Evolutionary conservation across 805 yeast species (phyloP), one percentile per base, ranked within the genome.

Genomic region (Lipomyces sp.): DNA sequence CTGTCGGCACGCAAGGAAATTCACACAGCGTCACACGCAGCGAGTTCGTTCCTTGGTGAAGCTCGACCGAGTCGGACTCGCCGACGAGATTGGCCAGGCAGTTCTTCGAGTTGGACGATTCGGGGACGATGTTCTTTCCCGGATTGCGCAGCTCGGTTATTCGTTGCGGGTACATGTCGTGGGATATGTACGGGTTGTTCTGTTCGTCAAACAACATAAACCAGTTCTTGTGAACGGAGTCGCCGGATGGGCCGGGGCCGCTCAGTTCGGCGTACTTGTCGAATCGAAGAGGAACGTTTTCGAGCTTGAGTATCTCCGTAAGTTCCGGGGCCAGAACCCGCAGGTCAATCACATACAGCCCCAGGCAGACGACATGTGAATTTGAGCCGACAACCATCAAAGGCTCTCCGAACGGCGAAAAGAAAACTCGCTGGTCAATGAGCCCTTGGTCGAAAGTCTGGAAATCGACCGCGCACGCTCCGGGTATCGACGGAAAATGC

Each of bases 1-100:
- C 46, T 10, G 57, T 51, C 14, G 57, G 57, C 23, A 44, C 45
- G 40, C 57, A 53, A 18, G 57, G 57, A 22, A 51, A 53, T n/a
- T 53, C 48, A 39, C 57, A 53, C 11, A 53, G 38, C 10, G 57
- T 53, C n/a, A 53, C 56, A 4, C 55, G 47, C 11, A 53, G 33
- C 13, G 57, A 31, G 24, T 53, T 53, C 21, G 56, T 45, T 3
- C 49, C 57, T 33, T 53, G 57, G 36, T 53, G 57, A 8, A 54
- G 19, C 3, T 24, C 43, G 4, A 38, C 26, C 19, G 38, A 31
- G 14, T 4, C 23, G 21, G 29, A 42, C 6, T 23, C 34, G n/a
- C n/a, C 18, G 31, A 31, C 21, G 37, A 34, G 37, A 34, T 10
- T 34, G 37, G 37, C 16, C 7, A 8, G 21, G 49, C 29, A 10